These are phyloP conservation scores for Dianthus caryophyllus DNA, from an alignment of 148 eudicot genomes.

Conservation along the genomic window DNA sequence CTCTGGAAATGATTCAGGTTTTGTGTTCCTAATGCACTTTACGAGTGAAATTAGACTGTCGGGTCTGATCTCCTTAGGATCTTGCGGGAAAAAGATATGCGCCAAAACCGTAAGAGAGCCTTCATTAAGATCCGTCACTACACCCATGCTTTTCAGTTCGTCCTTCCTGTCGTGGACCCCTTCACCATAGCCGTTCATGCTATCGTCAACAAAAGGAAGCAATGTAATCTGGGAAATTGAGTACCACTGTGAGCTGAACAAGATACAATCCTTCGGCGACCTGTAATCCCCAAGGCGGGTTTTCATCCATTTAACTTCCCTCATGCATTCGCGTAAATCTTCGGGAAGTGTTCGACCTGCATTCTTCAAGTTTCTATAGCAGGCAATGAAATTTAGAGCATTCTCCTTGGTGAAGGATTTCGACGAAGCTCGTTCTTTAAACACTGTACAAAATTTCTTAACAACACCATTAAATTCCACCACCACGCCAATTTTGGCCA, in stretches of 20 bases:
- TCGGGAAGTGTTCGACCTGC: conserved; percentile 19
- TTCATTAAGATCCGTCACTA: conserved; percentile 34
- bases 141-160: conserved; percentile 46
- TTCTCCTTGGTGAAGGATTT: conserved; percentile 31
- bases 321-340: conserved; percentile 31
- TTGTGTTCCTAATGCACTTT: conserved; percentile 27
- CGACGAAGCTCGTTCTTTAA: conserved; percentile 36
- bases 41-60: conserved; percentile 39
- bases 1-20: conserved; percentile 15
- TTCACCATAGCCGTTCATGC: conserved; percentile 37
- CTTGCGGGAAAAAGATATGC: conserved; percentile 32
- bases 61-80: conserved; percentile 34
- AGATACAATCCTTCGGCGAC: conserved; percentile 46
- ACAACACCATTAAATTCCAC: conserved; percentile 42
- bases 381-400: conserved; percentile 33
- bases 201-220: conserved; percentile 63
- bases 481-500: conserved; percentile 39
- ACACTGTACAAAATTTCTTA: conserved; percentile 35
- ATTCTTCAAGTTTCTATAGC: conserved; percentile 30
- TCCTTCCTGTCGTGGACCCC: conserved; percentile 31
- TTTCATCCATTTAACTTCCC: conserved; percentile 45
- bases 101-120: conserved; percentile 35
- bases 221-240: conserved; percentile 39
- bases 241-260: conserved; percentile 43
- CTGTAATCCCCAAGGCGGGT: conserved; percentile 50